phyloP scores from a whole-genome alignment of 2,329 filamentous ascomycete species.

The Mariannaea elegans region DNA sequence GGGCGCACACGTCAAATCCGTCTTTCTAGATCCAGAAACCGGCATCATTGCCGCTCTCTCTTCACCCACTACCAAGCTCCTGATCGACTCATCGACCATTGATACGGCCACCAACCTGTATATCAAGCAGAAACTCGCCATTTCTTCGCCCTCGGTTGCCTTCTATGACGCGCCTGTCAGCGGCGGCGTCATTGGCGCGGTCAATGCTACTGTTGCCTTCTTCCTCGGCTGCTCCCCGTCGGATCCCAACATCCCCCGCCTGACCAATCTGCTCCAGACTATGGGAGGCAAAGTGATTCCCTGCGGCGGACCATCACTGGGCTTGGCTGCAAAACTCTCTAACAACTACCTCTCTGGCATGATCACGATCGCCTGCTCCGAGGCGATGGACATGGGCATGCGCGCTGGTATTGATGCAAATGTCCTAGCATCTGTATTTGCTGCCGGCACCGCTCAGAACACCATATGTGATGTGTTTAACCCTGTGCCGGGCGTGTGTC shows the following conservation, averaged over 20 bases:
- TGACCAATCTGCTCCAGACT: neutral
- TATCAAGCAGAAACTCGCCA: neutral
- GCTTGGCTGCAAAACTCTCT: constrained; percentile 22
- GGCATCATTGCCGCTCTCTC: neutral
- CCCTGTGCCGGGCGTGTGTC: constrained; percentile 16
- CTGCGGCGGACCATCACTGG: constrained; percentile 18
- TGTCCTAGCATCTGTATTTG: constrained; percentile 14
- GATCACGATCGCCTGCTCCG: constrained; percentile 18
- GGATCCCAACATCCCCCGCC: neutral
- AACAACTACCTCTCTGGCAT: constrained; percentile 27
- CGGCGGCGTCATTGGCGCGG: constrained; percentile 16
- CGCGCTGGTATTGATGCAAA: constrained; percentile 21
- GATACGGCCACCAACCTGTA: constrained; percentile 4
- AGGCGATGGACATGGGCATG: constrained; percentile 27
- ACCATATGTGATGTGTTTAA: constrained; percentile 23
- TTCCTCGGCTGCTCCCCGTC: constrained; percentile 13
- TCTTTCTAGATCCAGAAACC: constrained; percentile 1
- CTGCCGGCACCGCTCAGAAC: constrained; percentile 21
- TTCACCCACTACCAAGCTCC: neutral
- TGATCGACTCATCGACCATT: constrained; percentile 22
- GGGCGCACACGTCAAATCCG: constrained; percentile 10
- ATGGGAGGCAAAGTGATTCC: constrained; percentile 30
- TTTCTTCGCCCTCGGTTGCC: neutral
- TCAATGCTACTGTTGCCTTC: constrained; percentile 11
- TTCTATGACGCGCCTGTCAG: constrained; percentile 24